Evolutionary conservation across 176 grass and related monocot species (phyloP), one percentile per base, ranked within the genome.

Genomic region (Musa schizocarpa): DNA sequence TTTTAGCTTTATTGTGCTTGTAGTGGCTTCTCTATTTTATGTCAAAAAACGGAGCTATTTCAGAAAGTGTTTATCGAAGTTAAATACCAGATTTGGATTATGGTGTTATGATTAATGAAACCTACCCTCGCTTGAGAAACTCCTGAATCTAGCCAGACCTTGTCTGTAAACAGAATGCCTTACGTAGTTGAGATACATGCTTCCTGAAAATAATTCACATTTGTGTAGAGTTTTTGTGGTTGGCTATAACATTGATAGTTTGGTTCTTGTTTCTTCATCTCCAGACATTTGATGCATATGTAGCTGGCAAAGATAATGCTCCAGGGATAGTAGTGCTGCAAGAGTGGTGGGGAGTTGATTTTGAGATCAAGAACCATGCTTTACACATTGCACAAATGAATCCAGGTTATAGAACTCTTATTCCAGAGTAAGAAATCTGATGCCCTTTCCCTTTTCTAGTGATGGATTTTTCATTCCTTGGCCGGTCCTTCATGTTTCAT

Each of bases 311-410:
- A 87, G 94, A 93, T 79, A 91, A 93, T 74, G 86, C 94, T 76
- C 90, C 94, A 66, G 94, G 88, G 54, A 88, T 98, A 77, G 90
- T 98, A 13, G 94, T 98, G 62, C 72, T 98, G 86, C 94, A 98
- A 73, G 90, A 98, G 81, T 93, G 90, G 94, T 98, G 94, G 94
- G 94, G 94, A 16, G 88, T 98, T 82, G 94, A 98, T 34, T 93
- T 89, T 72, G 90, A 98, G 88, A 79, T 98, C 24, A 98, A 98
- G 82, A 98, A 98, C 54, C 94, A 98, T 82, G 94, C 88, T 43
- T 62, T 76, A 12, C 78, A 93, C 64, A 98, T 98, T 84, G 87
- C 94, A 53, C 77, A 98, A n/a, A 74, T 98, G 21, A 88, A 85
- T 76, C 88, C 86, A 73, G 94, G 94, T 74, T 98, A 93, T 51